These are phyloP conservation scores for Mycena olivaceomarginata DNA, from an alignment of 768 basidiomycete genomes.

Conservation along the genomic window DNA sequence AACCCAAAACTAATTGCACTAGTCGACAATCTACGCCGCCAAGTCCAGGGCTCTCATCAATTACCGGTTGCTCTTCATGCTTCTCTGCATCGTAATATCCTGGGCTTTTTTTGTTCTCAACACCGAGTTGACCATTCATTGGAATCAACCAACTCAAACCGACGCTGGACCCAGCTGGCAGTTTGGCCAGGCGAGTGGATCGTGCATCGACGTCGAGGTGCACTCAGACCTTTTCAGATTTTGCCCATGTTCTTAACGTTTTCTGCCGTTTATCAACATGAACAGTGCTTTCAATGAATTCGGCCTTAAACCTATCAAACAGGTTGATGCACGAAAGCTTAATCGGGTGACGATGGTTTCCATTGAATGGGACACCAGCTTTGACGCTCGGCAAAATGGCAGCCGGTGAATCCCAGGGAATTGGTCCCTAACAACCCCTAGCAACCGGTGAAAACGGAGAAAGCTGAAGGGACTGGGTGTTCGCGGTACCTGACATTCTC, in stretches of 20 bases:
- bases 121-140: slow-evolving; percentile 22
- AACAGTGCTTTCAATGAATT: slow-evolving; percentile 6
- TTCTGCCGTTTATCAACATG: slow-evolving; percentile 26
- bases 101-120: slow-evolving; percentile 28
- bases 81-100: not conserved
- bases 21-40: no score
- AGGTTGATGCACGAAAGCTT: not conserved
- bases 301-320: slow-evolving; percentile 10
- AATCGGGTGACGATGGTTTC: no score
- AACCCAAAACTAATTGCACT: no score
- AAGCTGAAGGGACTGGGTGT: no score
- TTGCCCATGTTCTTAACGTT: slow-evolving; percentile 22
- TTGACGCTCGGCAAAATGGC: no score
- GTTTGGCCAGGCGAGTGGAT: slow-evolving; percentile 31
- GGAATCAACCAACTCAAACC: not conserved
- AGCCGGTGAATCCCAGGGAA: no score
- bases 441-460: no score
- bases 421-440: no score
- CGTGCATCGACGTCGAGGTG: not conserved
- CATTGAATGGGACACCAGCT: no score
- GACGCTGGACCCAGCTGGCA: slow-evolving; percentile 7
- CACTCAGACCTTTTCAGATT: not conserved
- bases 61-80: not conserved
- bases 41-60: not conserved
- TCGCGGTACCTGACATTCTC: no score